Base-by-base conservation (phyloP, 345 rosid genomes). In the Aquilaria yunnanensis region DNA sequence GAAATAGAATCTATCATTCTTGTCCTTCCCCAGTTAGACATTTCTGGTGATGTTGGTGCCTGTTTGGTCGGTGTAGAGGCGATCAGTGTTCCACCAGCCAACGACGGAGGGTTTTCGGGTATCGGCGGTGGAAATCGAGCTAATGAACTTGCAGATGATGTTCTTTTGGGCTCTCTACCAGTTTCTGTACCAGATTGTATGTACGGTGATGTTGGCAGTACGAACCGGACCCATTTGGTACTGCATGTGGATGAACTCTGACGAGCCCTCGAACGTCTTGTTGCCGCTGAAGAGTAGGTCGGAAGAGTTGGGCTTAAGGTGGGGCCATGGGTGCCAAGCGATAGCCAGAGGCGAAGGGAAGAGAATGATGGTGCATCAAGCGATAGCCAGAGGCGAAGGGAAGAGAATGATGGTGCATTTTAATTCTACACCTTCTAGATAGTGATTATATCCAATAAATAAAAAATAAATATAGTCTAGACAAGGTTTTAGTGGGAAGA, bases 151-250 rank as follows among this genome's bases (percentile, higher is more conserved):
- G n/a, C n/a, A n/a, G n/a, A n/a, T n/a, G n/a, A n/a, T n/a, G n/a
- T n/a, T n/a, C n/a, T n/a, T n/a, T n/a, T n/a, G n/a, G n/a, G n/a
- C n/a, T n/a, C n/a, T n/a, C n/a, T n/a, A n/a, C n/a, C n/a, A n/a
- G n/a, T n/a, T n/a, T n/a, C n/a, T n/a, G n/a, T n/a, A n/a, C n/a
- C n/a, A n/a, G n/a, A n/a, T n/a, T n/a, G n/a, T n/a, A n/a, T n/a
- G n/a, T n/a, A n/a, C n/a, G n/a, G n/a, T n/a, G n/a, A n/a, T n/a
- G n/a, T n/a, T n/a, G n/a, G n/a, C n/a, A n/a, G n/a, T n/a, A 59
- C 90, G 83, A 57, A 93, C 92, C 0, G 98, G 98, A 0, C 98
- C 98, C 96, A 86, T 86, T 64, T 93, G 98, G 84, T 90, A 90
- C 58, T 84, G 86, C 66, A 93, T 64, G 62, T 77, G 81, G 29